These are phyloP conservation scores for Blumeriella jaapii DNA, from an alignment of 2,329 filamentous ascomycete genomes.

Conservation along the genomic window DNA sequence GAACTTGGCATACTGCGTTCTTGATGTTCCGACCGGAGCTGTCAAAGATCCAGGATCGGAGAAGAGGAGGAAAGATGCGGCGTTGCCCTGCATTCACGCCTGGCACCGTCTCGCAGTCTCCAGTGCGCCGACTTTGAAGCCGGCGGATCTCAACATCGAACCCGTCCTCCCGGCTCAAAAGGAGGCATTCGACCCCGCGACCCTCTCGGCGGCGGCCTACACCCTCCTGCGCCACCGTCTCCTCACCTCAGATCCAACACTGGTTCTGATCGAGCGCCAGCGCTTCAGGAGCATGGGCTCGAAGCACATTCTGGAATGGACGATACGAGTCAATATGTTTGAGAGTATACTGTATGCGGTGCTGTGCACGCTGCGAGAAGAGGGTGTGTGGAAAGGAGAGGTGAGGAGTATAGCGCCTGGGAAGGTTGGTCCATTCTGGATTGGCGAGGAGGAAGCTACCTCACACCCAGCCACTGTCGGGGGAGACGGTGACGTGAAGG, in stretches of 20 bases:
- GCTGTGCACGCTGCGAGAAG: slow-evolving; percentile 42
- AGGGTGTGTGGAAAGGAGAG: slow-evolving; percentile 32
- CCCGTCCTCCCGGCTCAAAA: slow-evolving; percentile 24
- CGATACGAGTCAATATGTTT: slow-evolving; percentile 67
- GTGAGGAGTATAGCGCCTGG: slow-evolving; percentile 42
- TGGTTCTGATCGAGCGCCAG: slow-evolving; percentile 57
- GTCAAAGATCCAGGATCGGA: background rate
- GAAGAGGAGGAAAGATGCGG: background rate
- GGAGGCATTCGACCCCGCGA: slow-evolving; percentile 40
- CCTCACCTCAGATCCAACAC: slow-evolving; percentile 44
- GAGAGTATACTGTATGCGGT: slow-evolving; percentile 72
- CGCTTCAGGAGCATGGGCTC: slow-evolving; percentile 52
- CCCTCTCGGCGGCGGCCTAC: slow-evolving; percentile 45
- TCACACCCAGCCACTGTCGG: too few relatives aligned
- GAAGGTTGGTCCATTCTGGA: slow-evolving; percentile 45
- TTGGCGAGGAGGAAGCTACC: slow-evolving; percentile 25
- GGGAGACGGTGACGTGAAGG: slow-evolving; percentile 3
- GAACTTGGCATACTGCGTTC: slow-evolving; percentile 65
- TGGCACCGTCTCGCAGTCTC: slow-evolving; percentile 29
- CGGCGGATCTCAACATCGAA: background rate
- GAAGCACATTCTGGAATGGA: slow-evolving; percentile 67
- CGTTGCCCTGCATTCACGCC: slow-evolving; percentile 25
- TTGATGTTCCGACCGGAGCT: slow-evolving; percentile 32
- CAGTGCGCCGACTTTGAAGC: slow-evolving; percentile 5
- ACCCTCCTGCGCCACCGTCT: slow-evolving; percentile 36